Percentiles rank a stretch among this genome's conserved stretches.
Conservation (phyloP, 2,329 filamentous ascomycete species). For the Sordariomycetes sp. region DNA sequence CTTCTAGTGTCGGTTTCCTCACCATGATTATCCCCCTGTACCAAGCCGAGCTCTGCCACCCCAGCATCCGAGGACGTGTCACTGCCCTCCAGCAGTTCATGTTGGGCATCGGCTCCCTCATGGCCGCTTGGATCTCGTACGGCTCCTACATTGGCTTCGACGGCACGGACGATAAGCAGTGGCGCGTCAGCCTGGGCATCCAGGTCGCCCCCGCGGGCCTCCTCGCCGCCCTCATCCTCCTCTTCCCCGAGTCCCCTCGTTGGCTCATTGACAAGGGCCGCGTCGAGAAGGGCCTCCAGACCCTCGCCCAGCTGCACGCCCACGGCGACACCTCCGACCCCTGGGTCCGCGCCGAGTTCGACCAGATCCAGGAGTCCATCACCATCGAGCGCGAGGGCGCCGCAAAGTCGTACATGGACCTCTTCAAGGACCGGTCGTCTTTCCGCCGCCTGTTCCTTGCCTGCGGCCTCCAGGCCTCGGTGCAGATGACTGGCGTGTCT, state of each 20-base stretch:
- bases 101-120: constrained; percentile 61
- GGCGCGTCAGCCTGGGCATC: constrained; percentile 41
- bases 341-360: constrained; percentile 61
- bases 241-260: constrained; percentile 59
- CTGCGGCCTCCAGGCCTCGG: constrained; percentile 53
- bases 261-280: constrained; percentile 66
- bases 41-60: constrained; percentile 69
- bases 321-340: constrained; percentile 51
- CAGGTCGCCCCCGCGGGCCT: constrained; percentile 57
- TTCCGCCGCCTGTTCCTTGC: constrained; percentile 63
- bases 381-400: constrained; percentile 52
- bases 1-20: constrained; percentile 27
- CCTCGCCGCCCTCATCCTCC: constrained; percentile 47
- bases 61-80: constrained; percentile 61
- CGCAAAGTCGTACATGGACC: constrained; percentile 56
- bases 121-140: constrained; percentile 62
- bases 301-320: constrained; percentile 56
- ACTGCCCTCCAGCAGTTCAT: constrained; percentile 73
- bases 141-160: constrained; percentile 22
- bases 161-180: constrained; percentile 16
- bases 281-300: constrained; percentile 50
- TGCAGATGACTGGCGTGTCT: constrained; percentile 65
- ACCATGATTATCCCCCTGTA: constrained; percentile 43
- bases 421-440: constrained; percentile 47
- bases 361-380: constrained; percentile 55